These are phyloP conservation scores for Monascus ruber DNA, from an alignment of 2,329 filamentous ascomycete genomes.

Conservation along the genomic window DNA sequence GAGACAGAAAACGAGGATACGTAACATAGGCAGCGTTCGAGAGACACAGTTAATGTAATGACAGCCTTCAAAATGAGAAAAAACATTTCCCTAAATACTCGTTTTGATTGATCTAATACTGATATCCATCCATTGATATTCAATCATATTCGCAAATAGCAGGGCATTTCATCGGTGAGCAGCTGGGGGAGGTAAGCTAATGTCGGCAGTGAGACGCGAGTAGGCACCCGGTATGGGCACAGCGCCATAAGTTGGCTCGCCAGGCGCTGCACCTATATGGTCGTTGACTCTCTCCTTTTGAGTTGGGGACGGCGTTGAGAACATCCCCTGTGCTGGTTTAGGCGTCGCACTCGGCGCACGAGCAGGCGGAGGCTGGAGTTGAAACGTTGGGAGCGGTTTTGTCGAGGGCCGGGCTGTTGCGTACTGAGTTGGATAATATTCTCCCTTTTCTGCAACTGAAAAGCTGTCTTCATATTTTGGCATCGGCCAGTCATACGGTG, in stretches of 20 bases:
- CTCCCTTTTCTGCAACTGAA: constrained; percentile 43
- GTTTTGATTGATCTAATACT: too few relatives aligned
- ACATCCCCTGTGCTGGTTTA: constrained; percentile 51
- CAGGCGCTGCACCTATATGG: constrained; percentile 59
- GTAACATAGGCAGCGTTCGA: too few relatives aligned
- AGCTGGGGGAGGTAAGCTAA: constrained; percentile 21
- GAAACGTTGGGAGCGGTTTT: constrained; percentile 53
- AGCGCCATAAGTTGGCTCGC: constrained; percentile 72
- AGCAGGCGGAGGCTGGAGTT: constrained; percentile 71
- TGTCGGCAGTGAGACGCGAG: constrained; percentile 36
- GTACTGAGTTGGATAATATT: constrained; percentile 37
- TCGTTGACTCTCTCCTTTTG: constrained; percentile 41
- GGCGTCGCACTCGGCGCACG: constrained; percentile 70
- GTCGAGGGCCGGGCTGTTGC: constrained; percentile 55
- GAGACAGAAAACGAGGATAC: too few relatives aligned
- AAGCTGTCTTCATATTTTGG: constrained; percentile 30
- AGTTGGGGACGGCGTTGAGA: constrained; percentile 40
- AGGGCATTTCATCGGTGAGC: too few relatives aligned
- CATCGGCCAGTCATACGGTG: constrained; percentile 28
- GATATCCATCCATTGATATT: too few relatives aligned
- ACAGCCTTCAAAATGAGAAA: too few relatives aligned
- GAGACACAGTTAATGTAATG: too few relatives aligned
- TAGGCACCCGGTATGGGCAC: constrained; percentile 89
- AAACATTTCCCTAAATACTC: too few relatives aligned
- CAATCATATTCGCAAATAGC: too few relatives aligned